Evolutionary conservation across 768 basidiomycete species (phyloP).

Genomic region (Rickenella mellea): DNA sequence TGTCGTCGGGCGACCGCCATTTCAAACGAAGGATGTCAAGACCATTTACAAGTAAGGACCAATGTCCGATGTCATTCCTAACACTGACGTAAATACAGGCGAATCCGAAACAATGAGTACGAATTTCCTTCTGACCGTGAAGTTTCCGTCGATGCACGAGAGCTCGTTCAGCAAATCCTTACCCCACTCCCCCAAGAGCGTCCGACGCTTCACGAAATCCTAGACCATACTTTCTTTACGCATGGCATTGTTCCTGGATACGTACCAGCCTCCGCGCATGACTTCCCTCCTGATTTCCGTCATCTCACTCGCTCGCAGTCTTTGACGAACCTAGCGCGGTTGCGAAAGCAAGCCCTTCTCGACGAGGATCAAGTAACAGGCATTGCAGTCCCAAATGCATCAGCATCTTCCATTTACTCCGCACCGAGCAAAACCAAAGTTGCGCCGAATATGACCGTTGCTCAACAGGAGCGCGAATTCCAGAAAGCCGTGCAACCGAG

Average conservation of each 20-base stretch:
- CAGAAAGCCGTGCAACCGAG: constrained; percentile 92
- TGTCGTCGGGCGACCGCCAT: constrained; percentile 89
- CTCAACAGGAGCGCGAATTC: constrained; percentile 92
- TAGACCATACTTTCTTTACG: constrained; percentile 78
- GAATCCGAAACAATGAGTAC: constrained; percentile 90
- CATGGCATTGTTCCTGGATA: constrained; percentile 71
- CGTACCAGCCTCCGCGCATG: constrained; percentile 74
- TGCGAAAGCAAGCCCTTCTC: constrained; percentile 52
- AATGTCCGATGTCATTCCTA: constrained; percentile 1
- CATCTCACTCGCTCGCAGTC: constrained; percentile 52
- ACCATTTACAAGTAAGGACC: constrained; percentile 77
- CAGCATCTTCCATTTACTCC: constrained; percentile 12
- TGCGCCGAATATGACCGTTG: constrained; percentile 48
- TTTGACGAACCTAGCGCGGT: constrained; percentile 57
- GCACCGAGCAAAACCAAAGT: constrained; percentile 25
- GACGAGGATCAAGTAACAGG: constrained; percentile 48
- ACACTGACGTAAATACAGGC: constrained; percentile 31
- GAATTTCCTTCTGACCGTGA: constrained; percentile 75
- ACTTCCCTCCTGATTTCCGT: constrained; percentile 66
- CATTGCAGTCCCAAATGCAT: constrained; percentile 32
- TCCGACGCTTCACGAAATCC: constrained; percentile 76
- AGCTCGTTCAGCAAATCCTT: constrained; percentile 76
- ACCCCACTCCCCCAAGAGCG: constrained; percentile 76
- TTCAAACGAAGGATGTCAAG: constrained; percentile 98
- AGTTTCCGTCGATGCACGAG: constrained; percentile 62